These are phyloP conservation scores for Globisporangium radiosum DNA, from an alignment of 352 stramenopile genomes.

Conservation along the genomic window DNA sequence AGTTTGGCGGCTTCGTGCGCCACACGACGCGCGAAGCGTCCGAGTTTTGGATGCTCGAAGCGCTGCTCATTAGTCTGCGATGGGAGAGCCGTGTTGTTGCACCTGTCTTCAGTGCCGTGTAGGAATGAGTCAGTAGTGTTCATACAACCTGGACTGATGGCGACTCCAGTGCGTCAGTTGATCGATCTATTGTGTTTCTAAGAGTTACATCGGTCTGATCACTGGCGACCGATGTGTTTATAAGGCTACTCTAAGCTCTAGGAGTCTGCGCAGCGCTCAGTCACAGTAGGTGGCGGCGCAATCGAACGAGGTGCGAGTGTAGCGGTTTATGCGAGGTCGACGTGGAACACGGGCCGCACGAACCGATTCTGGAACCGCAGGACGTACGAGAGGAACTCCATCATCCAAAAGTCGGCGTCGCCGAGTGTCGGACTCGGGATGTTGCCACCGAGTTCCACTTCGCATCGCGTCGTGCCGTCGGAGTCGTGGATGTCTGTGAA, in stretches of 20 bases:
- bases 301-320: too few relatives aligned
- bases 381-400: constrained; percentile 54
- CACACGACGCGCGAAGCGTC: constrained; percentile 3
- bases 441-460: constrained; percentile 47
- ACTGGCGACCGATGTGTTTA: background rate
- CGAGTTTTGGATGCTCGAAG: constrained; percentile 17
- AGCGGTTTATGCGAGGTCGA: constrained; percentile 2
- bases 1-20: constrained; percentile 9
- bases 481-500: constrained; percentile 15
- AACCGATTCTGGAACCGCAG: constrained; percentile 36
- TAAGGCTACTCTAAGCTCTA: background rate
- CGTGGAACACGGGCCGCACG: constrained; percentile 21
- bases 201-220: background rate
- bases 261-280: too few relatives aligned
- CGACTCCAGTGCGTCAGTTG: background rate
- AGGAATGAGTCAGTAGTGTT: background rate
- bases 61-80: constrained; percentile 13
- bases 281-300: too few relatives aligned
- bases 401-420: constrained; percentile 35
- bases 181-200: background rate
- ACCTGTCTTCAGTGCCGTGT: constrained; percentile 9
- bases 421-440: constrained; percentile 30
- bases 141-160: background rate
- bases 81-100: constrained; percentile 11
- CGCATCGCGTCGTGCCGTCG: constrained; percentile 9